These are phyloP conservation scores for Podaxis sp. DNA, from an alignment of 768 basidiomycete genomes.

Conservation along the genomic window DNA sequence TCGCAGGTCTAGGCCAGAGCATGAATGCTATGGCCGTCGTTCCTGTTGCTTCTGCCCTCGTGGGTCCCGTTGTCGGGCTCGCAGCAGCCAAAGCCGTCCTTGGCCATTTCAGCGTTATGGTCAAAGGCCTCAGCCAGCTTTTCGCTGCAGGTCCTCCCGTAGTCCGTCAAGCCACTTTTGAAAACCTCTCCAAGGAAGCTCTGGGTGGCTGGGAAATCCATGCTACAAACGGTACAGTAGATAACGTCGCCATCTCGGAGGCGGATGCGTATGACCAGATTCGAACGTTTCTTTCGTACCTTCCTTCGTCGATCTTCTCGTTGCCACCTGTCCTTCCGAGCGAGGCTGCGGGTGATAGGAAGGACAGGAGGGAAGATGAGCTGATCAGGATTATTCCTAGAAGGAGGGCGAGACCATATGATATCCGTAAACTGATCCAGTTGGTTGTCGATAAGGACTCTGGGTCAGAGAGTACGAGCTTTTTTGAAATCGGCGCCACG, in stretches of 20 bases:
- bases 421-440: constrained; percentile 33
- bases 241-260: constrained; percentile 36
- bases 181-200: constrained; percentile 32
- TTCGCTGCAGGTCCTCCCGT: constrained; percentile 36
- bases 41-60: constrained; percentile 35
- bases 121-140: constrained; percentile 35
- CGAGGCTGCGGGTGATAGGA: constrained; percentile 18
- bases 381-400: constrained; percentile 35
- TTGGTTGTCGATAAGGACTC: constrained; percentile 30
- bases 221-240: constrained; percentile 34
- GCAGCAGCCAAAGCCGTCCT: constrained; percentile 38
- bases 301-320: constrained; percentile 38
- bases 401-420: constrained; percentile 32
- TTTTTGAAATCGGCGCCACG: constrained; percentile 36
- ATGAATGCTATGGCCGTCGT: constrained; percentile 37
- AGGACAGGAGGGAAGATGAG: constrained; percentile 32
- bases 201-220: constrained; percentile 38
- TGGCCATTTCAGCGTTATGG: constrained; percentile 42
- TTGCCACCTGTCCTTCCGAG: constrained; percentile 28
- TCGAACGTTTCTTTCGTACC: constrained; percentile 33
- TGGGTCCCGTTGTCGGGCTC: constrained; percentile 39
- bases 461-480: constrained; percentile 20
- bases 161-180: constrained; percentile 35
- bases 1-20: constrained; percentile 33
- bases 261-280: constrained; percentile 35